A percentile compares a stretch with the other conserved stretches of the same genome.
phyloP scores from a whole-genome alignment of 1,284 basidiomycete species.

The Malassezia furfur region DNA sequence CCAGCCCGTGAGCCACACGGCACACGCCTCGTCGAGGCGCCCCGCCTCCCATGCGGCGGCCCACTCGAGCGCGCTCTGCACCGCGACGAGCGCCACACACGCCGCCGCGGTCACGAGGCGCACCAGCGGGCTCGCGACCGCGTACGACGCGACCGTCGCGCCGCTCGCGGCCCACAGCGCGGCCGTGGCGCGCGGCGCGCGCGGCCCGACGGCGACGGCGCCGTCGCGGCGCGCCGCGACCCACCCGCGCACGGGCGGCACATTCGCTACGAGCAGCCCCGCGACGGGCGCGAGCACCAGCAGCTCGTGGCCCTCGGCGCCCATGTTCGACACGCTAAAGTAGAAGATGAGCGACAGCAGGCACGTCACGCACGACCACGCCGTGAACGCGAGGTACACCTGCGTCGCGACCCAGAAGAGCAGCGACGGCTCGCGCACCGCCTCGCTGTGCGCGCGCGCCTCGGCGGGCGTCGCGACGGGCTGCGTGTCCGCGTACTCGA shows the following conservation, averaged over 20 bases:
- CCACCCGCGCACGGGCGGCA: slow-evolving; percentile 16
- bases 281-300: slow-evolving; percentile 33
- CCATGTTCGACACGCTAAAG: slow-evolving; percentile 41
- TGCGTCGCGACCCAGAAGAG: slow-evolving; percentile 5
- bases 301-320: slow-evolving; percentile 35
- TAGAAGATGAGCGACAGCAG: slow-evolving; percentile 56
- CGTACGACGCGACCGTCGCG: slow-evolving; percentile 24
- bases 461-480: not conserved
- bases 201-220: not conserved
- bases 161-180: slow-evolving; percentile 24
- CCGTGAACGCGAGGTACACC: slow-evolving; percentile 61
- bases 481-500: slow-evolving; percentile 17
- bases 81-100: slow-evolving; percentile 22
- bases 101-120: slow-evolving; percentile 26
- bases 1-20: slow-evolving; percentile 34
- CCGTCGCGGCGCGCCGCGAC: not conserved
- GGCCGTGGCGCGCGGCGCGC: slow-evolving; percentile 5
- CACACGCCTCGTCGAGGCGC: slow-evolving; percentile 20
- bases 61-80: slow-evolving; percentile 31
- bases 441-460: not conserved
- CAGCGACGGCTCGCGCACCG: not conserved
- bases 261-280: slow-evolving; percentile 21
- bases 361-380: slow-evolving; percentile 77
- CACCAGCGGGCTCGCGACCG: slow-evolving; percentile 17
- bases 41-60: slow-evolving; percentile 33